A percentile compares a stretch with the other conserved stretches of the same genome.
Conservation (phyloP, 768 basidiomycete species). For the Udeniomyces megalosporus region DNA sequence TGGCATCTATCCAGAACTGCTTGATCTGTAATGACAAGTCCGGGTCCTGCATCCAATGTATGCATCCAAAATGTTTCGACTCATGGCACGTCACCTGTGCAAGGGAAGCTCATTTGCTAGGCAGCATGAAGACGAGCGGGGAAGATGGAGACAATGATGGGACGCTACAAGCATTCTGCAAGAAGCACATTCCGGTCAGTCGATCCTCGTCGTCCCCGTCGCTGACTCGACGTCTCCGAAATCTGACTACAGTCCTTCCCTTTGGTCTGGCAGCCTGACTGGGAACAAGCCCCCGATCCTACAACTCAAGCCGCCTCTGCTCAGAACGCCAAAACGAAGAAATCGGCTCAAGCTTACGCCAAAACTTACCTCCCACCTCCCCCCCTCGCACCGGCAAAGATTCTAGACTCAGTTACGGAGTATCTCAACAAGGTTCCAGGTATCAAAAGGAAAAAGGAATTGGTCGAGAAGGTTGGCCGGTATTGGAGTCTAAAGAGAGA, state of each 20-base stretch:
- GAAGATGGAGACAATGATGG: slow-evolving; percentile 19
- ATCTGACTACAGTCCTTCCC: neutral
- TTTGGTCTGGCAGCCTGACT: neutral
- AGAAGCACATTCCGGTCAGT: slow-evolving; percentile 75
- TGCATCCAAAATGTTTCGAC: slow-evolving; percentile 70
- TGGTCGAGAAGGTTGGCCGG: slow-evolving; percentile 59
- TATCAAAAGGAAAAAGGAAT: slow-evolving; percentile 51
- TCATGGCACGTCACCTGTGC: slow-evolving; percentile 95
- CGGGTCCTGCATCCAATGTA: slow-evolving; percentile 94
- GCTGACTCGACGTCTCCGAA: neutral
- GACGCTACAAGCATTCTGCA: slow-evolving; percentile 60
- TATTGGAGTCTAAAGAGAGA: slow-evolving; percentile 98
- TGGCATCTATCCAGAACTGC: slow-evolving; percentile 37
- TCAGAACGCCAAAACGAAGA: slow-evolving; percentile 30
- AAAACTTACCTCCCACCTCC: slow-evolving; percentile 85
- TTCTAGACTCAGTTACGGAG: slow-evolving; percentile 58
- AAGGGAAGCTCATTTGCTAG: slow-evolving; percentile 60
- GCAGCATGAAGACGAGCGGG: slow-evolving; percentile 26
- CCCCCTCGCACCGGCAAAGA: slow-evolving; percentile 71
- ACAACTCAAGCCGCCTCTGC: neutral
- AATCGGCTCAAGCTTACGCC: slow-evolving; percentile 75
- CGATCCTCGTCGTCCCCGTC: too few relatives aligned
- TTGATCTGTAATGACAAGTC: slow-evolving; percentile 43
- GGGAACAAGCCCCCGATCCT: neutral
- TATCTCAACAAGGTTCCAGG: slow-evolving; percentile 58